Conservation (phyloP, 2,329 filamentous ascomycete species). For the Grosmannia serpens region DNA sequence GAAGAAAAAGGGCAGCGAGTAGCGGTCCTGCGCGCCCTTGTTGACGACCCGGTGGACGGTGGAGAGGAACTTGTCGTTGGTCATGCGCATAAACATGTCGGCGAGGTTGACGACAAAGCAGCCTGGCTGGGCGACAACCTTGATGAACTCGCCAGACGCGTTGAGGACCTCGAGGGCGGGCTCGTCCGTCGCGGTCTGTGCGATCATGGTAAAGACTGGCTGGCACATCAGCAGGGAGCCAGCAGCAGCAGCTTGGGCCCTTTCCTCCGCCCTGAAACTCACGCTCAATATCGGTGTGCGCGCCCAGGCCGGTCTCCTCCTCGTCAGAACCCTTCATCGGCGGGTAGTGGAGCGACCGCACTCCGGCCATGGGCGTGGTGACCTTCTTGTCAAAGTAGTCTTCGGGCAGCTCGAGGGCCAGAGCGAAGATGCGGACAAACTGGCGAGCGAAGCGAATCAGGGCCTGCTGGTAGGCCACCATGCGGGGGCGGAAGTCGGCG, state of each 20-base stretch:
- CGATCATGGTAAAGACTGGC: constrained; percentile 9
- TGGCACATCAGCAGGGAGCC: not conserved
- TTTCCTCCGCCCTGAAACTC: not conserved
- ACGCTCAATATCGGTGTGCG: constrained; percentile 9
- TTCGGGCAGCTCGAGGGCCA: constrained; percentile 9
- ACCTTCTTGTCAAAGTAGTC: constrained; percentile 6
- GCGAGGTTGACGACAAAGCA: constrained; percentile 12
- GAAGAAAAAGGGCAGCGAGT: constrained; percentile 11
- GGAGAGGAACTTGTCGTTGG: constrained; percentile 9
- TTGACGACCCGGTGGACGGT: constrained; percentile 11
- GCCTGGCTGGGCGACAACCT: constrained; percentile 3
- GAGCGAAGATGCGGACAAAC: constrained; percentile 7
- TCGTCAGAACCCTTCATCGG: constrained; percentile 2
- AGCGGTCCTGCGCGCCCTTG: constrained; percentile 4
- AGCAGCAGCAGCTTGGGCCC: too few species aligned
- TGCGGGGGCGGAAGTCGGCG: not conserved
- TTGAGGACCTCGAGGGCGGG: constrained; percentile 9
- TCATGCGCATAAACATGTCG: constrained; percentile 12
- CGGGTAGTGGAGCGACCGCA: constrained; percentile 11
- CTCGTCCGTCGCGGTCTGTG: constrained; percentile 3
- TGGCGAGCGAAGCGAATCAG: constrained; percentile 6
- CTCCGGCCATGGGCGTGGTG: constrained; percentile 3
- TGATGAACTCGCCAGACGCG: constrained; percentile 6
- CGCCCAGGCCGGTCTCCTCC: constrained; percentile 11
- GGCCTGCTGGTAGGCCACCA: constrained; percentile 4